Conservation (phyloP, 2,329 filamentous ascomycete species). For the Juglanconis juglandina region DNA sequence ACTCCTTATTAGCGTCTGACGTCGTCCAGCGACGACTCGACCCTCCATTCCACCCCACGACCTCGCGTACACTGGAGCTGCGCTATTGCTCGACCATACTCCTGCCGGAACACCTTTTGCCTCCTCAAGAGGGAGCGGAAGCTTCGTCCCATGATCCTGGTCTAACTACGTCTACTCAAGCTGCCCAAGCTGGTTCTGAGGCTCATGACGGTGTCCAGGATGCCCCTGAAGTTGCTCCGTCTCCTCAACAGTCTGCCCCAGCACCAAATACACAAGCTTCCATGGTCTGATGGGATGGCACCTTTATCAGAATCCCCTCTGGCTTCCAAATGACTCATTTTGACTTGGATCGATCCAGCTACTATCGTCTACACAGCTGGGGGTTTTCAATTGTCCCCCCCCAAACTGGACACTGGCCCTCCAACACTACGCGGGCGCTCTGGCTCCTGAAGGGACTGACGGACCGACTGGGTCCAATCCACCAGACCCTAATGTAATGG, state of each 20-base stretch:
- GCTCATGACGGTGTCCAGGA: background rate
- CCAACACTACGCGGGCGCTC: too few species aligned
- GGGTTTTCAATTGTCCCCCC: too few species aligned
- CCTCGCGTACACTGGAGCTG: conserved; percentile 45
- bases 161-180: background rate
- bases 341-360: too few species aligned
- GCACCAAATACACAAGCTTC: background rate
- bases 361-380: too few species aligned
- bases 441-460: too few species aligned
- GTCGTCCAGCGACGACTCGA: conserved; percentile 47
- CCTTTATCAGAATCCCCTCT: too few species aligned
- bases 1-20: conserved; percentile 30
- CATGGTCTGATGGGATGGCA: too few species aligned
- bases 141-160: background rate
- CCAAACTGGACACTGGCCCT: too few species aligned
- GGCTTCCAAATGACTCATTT: too few species aligned
- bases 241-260: background rate
- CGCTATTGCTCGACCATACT: conserved; percentile 42
- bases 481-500: too few species aligned
- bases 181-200: background rate
- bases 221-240: background rate
- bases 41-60: conserved; percentile 48
- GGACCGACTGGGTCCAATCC: too few species aligned
- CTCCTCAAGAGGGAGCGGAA: background rate
- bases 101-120: conserved; percentile 24